Evolutionary conservation across 768 basidiomycete genomes (phyloP).

Genomic region (Collybia mongolica): DNA sequence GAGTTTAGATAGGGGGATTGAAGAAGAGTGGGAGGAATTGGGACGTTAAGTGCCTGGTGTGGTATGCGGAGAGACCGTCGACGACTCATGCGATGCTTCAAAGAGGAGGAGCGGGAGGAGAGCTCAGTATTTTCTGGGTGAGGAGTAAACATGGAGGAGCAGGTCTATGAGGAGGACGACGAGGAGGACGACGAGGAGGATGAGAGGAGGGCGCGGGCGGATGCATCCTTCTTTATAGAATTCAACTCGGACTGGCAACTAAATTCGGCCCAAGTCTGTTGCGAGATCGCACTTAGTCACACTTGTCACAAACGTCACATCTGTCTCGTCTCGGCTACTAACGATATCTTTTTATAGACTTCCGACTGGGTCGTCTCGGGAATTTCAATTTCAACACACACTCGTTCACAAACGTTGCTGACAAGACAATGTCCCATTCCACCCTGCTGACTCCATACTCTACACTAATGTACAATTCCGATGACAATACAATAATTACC

Average conservation of each 20-base stretch:
- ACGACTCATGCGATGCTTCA: conserved; percentile 16
- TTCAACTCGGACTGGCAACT: conserved; percentile 1
- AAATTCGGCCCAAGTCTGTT: not conserved
- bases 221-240: conserved; percentile 1
- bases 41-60: conserved; percentile 33
- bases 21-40: conserved; percentile 57
- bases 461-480: conserved; percentile 6
- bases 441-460: not conserved
- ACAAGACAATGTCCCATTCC: not conserved
- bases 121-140: not conserved
- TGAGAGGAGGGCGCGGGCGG: not conserved
- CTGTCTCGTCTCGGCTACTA: conserved; percentile 17
- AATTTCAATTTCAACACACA: not conserved
- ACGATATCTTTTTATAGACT: conserved; percentile 5
- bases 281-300: conserved; percentile 4
- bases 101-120: conserved; percentile 1
- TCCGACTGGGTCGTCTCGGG: not conserved
- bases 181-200: not conserved
- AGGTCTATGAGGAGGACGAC: not conserved
- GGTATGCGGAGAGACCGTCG: conserved; percentile 37
- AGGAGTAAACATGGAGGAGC: conserved; percentile 4
- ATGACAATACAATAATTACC: not conserved
- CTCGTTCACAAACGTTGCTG: not conserved
- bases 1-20: conserved; percentile 55
- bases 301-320: conserved; percentile 2